Evolutionary conservation across 352 stramenopile genomes (phyloP).

Genomic region (Thalassiosira oceanica): DNA sequence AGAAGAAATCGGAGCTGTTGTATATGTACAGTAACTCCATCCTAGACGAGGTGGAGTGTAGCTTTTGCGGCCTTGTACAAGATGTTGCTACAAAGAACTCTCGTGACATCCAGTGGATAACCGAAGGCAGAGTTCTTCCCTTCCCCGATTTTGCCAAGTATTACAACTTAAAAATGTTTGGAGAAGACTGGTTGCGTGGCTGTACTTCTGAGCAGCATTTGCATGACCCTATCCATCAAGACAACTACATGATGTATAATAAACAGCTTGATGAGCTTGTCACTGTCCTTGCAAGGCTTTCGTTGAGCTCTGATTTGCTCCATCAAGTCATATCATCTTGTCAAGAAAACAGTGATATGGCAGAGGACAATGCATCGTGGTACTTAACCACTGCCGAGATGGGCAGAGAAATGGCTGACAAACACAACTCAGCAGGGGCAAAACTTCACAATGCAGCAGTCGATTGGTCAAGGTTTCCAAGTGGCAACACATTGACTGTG

Average conservation of each 20-base stretch:
- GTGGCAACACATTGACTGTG: neutral
- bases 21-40: slow-evolving; percentile 11
- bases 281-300: slow-evolving; percentile 14
- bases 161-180: slow-evolving; percentile 11
- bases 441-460: neutral
- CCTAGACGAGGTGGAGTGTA: slow-evolving; percentile 30
- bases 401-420: neutral
- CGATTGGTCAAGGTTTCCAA: slow-evolving; percentile 10
- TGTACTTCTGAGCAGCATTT: slow-evolving; percentile 6
- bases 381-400: slow-evolving; percentile 19
- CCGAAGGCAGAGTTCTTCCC: slow-evolving; percentile 5
- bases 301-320: slow-evolving; percentile 9
- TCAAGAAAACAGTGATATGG: neutral
- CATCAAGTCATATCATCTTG: slow-evolving; percentile 7
- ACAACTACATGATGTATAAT: slow-evolving; percentile 5
- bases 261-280: slow-evolving; percentile 8
- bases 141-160: slow-evolving; percentile 3
- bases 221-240: slow-evolving; percentile 1
- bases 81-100: neutral
- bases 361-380: slow-evolving; percentile 1
- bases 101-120: slow-evolving; percentile 1
- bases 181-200: neutral
- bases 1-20: slow-evolving; percentile 1
- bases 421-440: neutral
- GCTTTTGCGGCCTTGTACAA: slow-evolving; percentile 17